These are phyloP conservation scores for Echium plantagineum DNA, from an alignment of 257 asterid genomes.

Conservation along the genomic window DNA sequence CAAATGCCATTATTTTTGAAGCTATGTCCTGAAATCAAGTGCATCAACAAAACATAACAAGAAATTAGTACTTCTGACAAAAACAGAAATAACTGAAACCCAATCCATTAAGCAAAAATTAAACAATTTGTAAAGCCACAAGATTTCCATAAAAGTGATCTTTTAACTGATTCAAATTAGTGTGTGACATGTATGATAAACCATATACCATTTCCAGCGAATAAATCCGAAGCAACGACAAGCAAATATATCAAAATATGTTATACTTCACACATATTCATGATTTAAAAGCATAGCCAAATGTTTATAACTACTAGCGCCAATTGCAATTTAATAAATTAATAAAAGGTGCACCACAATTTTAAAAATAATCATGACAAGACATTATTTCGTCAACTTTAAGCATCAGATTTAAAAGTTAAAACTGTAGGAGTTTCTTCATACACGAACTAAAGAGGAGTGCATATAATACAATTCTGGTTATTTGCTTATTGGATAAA, in stretches of 20 bases:
- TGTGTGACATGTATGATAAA: too few species aligned
- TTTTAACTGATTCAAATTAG: neutral
- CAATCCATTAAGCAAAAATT: neutral
- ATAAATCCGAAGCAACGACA: too few species aligned
- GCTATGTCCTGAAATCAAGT: constrained; percentile 53
- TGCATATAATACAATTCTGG: too few species aligned
- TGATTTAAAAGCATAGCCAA: too few species aligned
- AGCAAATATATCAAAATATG: too few species aligned
- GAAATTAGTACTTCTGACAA: neutral
- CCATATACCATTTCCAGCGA: neutral
- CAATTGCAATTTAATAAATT: too few species aligned
- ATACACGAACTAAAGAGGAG: neutral
- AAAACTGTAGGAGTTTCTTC: neutral
- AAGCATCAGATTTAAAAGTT: neutral
- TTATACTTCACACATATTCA: too few species aligned
- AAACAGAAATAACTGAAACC: neutral
- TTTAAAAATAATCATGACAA: too few species aligned
- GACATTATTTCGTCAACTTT: neutral
- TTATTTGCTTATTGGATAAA: neutral
- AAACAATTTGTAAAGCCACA: neutral
- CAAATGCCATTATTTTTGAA: constrained; percentile 46
- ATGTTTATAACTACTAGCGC: too few species aligned
- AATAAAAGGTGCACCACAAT: too few species aligned
- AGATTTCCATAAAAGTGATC: neutral
- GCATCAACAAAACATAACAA: neutral